Conservation (phyloP, 2,329 filamentous ascomycete species). For the Penicillium vulpinum region DNA sequence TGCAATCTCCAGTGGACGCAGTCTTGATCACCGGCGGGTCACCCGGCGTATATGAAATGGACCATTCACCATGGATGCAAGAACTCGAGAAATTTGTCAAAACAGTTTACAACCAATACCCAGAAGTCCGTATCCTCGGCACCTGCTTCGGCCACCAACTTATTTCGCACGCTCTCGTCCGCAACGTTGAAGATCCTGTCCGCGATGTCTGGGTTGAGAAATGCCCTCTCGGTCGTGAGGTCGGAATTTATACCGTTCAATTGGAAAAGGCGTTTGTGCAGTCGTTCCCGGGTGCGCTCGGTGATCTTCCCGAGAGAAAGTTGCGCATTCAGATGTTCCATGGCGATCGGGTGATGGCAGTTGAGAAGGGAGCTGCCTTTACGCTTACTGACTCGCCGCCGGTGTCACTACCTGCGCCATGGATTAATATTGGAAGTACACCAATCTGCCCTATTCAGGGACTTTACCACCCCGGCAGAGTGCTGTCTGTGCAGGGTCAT, state of each 20-base stretch:
- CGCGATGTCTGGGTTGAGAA: conserved; percentile 27
- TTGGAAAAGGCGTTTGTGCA: conserved; percentile 18
- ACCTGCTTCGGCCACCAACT: conserved; percentile 40
- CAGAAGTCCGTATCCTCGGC: conserved; percentile 34
- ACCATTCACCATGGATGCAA: conserved; percentile 32
- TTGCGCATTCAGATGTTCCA: conserved; percentile 30
- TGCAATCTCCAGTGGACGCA: conserved; percentile 26
- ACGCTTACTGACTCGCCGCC: conserved; percentile 21
- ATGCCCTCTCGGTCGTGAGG: conserved; percentile 25
- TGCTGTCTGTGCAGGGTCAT: conserved; percentile 26
- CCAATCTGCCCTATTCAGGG: conserved; percentile 28
- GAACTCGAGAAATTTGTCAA: conserved; percentile 28
- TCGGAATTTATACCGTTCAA: conserved; percentile 24
- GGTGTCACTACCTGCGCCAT: conserved; percentile 24
- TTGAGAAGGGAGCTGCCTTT: conserved; percentile 21
- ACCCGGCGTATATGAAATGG: conserved; percentile 30
- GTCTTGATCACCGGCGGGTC: conserved; percentile 37
- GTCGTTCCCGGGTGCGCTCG: conserved; percentile 16
- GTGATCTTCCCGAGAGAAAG: conserved; percentile 13
- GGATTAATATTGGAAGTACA: conserved; percentile 29
- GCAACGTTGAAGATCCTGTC: conserved; percentile 15
- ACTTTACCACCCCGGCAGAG: conserved; percentile 24
- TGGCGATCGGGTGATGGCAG: conserved; percentile 26
- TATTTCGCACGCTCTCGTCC: conserved; percentile 26
- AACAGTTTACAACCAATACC: conserved; percentile 27